Conservation (phyloP, 306 rosid species). For the Lablab purpureus region DNA sequence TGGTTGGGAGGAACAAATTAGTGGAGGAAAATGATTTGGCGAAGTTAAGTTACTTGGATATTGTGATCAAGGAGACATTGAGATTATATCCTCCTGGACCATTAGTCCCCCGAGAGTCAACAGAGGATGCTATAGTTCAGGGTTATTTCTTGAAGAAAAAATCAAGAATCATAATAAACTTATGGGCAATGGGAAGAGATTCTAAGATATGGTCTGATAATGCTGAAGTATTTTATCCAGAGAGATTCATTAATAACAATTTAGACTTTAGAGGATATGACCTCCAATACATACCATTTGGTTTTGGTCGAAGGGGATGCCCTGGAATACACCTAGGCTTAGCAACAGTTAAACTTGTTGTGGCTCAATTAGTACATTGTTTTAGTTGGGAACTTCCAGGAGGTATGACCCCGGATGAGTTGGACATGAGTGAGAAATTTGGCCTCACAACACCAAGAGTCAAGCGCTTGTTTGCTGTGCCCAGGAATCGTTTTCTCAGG, state of each 20-base stretch:
- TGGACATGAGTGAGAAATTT: slow-evolving; percentile 52
- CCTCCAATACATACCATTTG: slow-evolving; percentile 50
- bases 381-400: slow-evolving; percentile 53
- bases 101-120: slow-evolving; percentile 46
- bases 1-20: slow-evolving; percentile 47
- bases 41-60: slow-evolving; percentile 51
- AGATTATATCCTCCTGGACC: slow-evolving; percentile 53
- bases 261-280: slow-evolving; percentile 39
- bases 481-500: slow-evolving; percentile 37
- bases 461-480: slow-evolving; percentile 42
- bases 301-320: slow-evolving; percentile 56
- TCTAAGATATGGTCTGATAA: slow-evolving; percentile 50
- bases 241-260: slow-evolving; percentile 39
- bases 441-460: slow-evolving; percentile 48
- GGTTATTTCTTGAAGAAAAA: slow-evolving; percentile 45
- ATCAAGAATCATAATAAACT: slow-evolving; percentile 43
- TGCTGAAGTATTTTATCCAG: slow-evolving; percentile 48
- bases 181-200: slow-evolving; percentile 58
- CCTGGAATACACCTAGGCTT: slow-evolving; percentile 54
- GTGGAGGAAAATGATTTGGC: slow-evolving; percentile 53
- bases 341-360: not conserved
- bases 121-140: slow-evolving; percentile 34
- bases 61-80: slow-evolving; percentile 55
- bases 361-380: slow-evolving; percentile 56
- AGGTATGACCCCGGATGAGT: slow-evolving; percentile 12